phyloP scores from a whole-genome alignment of 768 basidiomycete species.

The Boletus insuetus region DNA sequence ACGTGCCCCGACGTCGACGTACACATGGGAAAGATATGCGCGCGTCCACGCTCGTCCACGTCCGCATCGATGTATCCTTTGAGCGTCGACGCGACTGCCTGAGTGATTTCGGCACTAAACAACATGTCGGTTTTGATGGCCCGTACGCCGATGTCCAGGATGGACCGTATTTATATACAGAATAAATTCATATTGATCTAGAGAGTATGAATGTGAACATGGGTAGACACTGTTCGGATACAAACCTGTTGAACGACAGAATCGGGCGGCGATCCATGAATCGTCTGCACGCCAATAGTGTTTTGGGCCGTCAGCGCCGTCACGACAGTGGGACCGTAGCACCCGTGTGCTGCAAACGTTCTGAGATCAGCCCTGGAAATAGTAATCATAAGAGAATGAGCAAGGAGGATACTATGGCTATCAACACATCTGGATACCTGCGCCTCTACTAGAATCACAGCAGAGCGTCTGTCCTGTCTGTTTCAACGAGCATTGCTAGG shows the following conservation, averaged over 20 bases:
- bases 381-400: too few relatives aligned
- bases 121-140: constrained; percentile 91
- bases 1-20: constrained; percentile 48
- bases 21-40: constrained; percentile 72
- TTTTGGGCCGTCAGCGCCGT: constrained; percentile 92
- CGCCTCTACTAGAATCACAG: too few relatives aligned
- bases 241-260: constrained; percentile 76
- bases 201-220: background rate
- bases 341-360: too few relatives aligned
- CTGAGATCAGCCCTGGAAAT: too few relatives aligned
- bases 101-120: constrained; percentile 53
- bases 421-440: too few relatives aligned
- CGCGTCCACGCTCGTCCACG: constrained; percentile 19
- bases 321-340: constrained; percentile 47
- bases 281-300: constrained; percentile 75
- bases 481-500: too few relatives aligned
- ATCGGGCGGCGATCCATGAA: constrained; percentile 53
- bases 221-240: background rate
- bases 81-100: constrained; percentile 51
- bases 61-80: constrained; percentile 34
- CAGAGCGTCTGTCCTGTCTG: too few relatives aligned
- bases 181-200: too few relatives aligned
- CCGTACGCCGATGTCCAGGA: constrained; percentile 64
- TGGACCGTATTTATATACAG: constrained; percentile 54
- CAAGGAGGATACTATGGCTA: too few relatives aligned